Evolutionary conservation across 805 yeast genomes (phyloP).

Genomic region (Teunomyces atbi): DNA sequence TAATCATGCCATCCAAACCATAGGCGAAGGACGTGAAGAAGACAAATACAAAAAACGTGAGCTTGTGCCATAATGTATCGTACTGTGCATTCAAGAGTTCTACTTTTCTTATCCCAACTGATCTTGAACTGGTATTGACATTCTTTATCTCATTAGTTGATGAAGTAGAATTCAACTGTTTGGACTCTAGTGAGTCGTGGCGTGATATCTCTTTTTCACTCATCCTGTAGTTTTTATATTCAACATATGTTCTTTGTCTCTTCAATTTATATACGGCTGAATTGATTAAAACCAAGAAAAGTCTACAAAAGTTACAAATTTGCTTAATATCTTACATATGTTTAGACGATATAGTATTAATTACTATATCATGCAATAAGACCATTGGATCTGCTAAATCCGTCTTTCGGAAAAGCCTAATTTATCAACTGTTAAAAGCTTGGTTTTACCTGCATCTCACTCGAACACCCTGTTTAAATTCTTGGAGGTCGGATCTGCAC

Average conservation of each 20-base stretch:
- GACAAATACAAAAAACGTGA: constrained; percentile 45
- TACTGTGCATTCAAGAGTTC: constrained; percentile 57
- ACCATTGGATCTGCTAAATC: not conserved
- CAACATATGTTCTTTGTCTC: too few relatives aligned
- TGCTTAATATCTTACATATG: not conserved
- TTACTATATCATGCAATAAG: not conserved
- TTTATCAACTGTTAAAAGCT: not conserved
- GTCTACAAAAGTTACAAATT: not conserved
- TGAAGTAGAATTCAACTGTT: not conserved
- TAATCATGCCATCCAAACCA: constrained; percentile 53
- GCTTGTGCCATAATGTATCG: constrained; percentile 29
- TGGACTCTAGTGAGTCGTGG: not conserved
- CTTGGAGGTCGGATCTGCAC: not conserved
- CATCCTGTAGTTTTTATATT: not conserved
- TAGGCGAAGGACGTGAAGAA: constrained; percentile 59
- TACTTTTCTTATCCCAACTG: constrained; percentile 54
- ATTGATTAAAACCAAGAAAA: not conserved
- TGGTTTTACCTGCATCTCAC: not conserved
- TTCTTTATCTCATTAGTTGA: not conserved
- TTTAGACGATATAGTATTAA: not conserved
- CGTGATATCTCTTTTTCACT: not conserved
- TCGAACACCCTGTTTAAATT: not conserved
- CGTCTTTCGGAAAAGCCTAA: constrained; percentile 1
- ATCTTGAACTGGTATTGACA: constrained; percentile 14
- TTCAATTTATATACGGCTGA: not conserved